phyloP scores from a whole-genome alignment of 106 monocot species.

The Dactylorhiza incarnata region DNA sequence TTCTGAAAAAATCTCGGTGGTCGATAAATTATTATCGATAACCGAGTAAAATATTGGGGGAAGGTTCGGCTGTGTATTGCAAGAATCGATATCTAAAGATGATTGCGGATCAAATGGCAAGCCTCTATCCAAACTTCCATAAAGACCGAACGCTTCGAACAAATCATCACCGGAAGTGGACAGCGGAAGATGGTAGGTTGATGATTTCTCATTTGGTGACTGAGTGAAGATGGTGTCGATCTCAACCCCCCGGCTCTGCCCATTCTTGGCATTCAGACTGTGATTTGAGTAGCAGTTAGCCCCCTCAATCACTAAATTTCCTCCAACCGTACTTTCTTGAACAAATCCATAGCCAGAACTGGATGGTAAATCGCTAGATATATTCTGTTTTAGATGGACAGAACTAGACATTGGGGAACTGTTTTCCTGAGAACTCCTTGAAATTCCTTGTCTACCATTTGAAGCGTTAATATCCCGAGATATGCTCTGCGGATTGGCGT shows the following conservation, averaged over 20 bases:
- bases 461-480: neutral
- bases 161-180: conserved; percentile 36
- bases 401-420: conserved; percentile 2
- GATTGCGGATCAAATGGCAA: conserved; percentile 10
- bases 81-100: conserved; percentile 19
- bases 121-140: conserved; percentile 14
- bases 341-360: conserved; percentile 2
- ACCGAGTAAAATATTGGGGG: conserved; percentile 20
- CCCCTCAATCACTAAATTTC: conserved; percentile 5
- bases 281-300: conserved; percentile 1
- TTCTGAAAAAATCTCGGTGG: conserved; percentile 32
- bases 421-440: conserved; percentile 1
- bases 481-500: neutral
- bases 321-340: conserved; percentile 11
- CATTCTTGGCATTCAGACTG: neutral
- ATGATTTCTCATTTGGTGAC: conserved; percentile 10
- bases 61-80: conserved; percentile 17
- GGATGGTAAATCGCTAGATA: conserved; percentile 9
- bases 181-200: conserved; percentile 1
- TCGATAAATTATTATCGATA: conserved; percentile 21
- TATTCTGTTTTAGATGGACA: conserved; percentile 9
- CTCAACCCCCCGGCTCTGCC: neutral
- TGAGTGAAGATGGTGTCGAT: neutral
- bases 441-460: neutral
- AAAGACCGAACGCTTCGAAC: conserved; percentile 54